These are phyloP conservation scores for Thalassiosira hispida DNA, from an alignment of 352 stramenopile species.

Conservation along the genomic window DNA sequence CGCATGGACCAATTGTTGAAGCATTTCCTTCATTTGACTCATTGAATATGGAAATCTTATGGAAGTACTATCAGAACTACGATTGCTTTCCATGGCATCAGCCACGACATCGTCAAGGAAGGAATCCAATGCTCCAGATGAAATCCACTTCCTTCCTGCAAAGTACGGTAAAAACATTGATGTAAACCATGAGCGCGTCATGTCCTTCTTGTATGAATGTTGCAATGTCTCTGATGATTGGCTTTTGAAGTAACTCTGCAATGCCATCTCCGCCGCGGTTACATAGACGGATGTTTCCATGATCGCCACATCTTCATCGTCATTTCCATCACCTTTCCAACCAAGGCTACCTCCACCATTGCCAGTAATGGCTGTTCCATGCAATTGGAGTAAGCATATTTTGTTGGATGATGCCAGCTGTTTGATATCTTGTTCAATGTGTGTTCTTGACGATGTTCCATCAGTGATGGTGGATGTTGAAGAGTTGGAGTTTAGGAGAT, in stretches of 20 bases:
- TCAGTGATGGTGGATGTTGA: background rate
- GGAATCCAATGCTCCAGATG: slow-evolving; percentile 19
- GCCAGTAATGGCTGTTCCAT: slow-evolving; percentile 31
- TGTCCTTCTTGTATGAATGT: background rate
- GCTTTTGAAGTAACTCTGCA: slow-evolving; percentile 21
- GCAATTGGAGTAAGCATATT: slow-evolving; percentile 44
- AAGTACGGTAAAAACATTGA: slow-evolving; percentile 34
- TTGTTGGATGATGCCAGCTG: slow-evolving; percentile 21
- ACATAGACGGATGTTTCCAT: slow-evolving; percentile 51
- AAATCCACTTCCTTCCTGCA: slow-evolving; percentile 44
- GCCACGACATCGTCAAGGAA: slow-evolving; percentile 4
- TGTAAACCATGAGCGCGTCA: slow-evolving; percentile 29
- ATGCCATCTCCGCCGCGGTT: slow-evolving; percentile 35
- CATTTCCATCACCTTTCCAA: slow-evolving; percentile 31
- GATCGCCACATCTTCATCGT: slow-evolving; percentile 51
- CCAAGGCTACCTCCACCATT: background rate
- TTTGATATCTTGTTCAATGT: slow-evolving; percentile 36
- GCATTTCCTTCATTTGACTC: slow-evolving; percentile 26
- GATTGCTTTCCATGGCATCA: background rate
- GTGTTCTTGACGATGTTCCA: background rate
- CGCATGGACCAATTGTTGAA: slow-evolving; percentile 36
- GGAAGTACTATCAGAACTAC: background rate
- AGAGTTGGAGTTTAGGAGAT: slow-evolving; percentile 19
- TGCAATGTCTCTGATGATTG: background rate
- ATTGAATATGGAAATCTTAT: background rate